These are phyloP conservation scores for Stephanodiscus triporus DNA, from an alignment of 108 stramenopile species.

Conservation along the genomic window DNA sequence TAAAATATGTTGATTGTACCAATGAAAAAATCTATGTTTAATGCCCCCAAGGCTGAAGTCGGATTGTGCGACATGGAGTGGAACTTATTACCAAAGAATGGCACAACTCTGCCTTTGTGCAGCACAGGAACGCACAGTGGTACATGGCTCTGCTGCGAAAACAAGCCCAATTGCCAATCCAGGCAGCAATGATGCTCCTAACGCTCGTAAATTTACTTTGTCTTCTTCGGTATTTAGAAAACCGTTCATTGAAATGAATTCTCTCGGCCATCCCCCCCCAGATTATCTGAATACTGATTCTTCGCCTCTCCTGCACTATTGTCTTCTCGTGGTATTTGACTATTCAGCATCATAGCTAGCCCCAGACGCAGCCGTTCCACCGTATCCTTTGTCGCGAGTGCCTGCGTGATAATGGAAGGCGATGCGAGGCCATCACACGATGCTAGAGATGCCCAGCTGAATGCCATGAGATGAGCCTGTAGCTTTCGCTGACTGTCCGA, in stretches of 20 bases:
- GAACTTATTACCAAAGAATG: too few relatives aligned
- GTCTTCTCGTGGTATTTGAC: neutral
- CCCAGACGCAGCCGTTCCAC: constrained; percentile 45
- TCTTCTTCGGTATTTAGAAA: neutral
- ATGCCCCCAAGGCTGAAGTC: too few relatives aligned
- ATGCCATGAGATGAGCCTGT: constrained; percentile 18
- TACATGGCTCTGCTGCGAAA: neutral
- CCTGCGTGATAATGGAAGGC: constrained; percentile 21
- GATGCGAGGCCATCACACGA: constrained; percentile 4
- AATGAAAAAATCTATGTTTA: too few relatives aligned
- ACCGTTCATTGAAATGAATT: constrained; percentile 4
- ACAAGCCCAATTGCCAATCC: neutral
- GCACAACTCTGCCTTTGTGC: too few relatives aligned
- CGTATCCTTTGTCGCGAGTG: constrained; percentile 31
- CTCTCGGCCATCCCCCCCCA: neutral
- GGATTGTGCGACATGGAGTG: too few relatives aligned
- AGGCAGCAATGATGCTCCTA: neutral
- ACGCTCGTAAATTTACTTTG: neutral
- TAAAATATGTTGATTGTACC: too few relatives aligned
- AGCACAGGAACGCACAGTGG: too few relatives aligned
- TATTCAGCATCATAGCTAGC: constrained; percentile 27
- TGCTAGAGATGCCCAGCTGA: constrained; percentile 39
- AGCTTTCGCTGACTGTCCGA: neutral
- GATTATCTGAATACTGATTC: neutral
- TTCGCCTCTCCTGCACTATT: neutral